Percentiles rank a stretch among this genome's conserved stretches.
These are phyloP conservation scores for Coemansia javaensis DNA, from an alignment of 192 early-diverging fungal species.

Conservation along the genomic window DNA sequence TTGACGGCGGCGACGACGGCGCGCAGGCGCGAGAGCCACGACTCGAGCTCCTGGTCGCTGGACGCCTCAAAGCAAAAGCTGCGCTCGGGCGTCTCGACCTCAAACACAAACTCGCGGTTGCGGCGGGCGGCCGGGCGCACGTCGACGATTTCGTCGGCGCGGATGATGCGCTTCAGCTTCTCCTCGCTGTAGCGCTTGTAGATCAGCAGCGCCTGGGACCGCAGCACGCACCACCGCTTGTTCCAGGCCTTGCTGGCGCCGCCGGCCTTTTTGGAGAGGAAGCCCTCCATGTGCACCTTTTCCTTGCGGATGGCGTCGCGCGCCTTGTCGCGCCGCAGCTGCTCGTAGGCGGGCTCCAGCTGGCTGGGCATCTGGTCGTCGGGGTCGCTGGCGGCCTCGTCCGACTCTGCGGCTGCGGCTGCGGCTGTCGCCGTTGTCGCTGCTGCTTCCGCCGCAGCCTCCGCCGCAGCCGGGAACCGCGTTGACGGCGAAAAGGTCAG, in stretches of 20 bases:
- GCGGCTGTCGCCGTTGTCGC: neutral
- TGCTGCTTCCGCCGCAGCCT: too few relatives aligned
- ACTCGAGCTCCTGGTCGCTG: constrained; percentile 40
- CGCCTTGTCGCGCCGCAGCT: constrained; percentile 31
- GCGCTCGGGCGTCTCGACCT: constrained; percentile 30
- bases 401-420: constrained; percentile 19
- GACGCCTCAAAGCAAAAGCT: constrained; percentile 46
- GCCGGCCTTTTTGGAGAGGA: constrained; percentile 41
- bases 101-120: constrained; percentile 44
- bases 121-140: constrained; percentile 24
- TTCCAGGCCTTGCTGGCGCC: constrained; percentile 49
- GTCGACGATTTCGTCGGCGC: constrained; percentile 40
- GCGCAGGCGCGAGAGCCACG: constrained; percentile 27
- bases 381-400: constrained; percentile 37
- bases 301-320: constrained; percentile 41
- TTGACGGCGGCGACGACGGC: constrained; percentile 15
- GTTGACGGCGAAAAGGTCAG: constrained; percentile 45
- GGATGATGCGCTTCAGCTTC: constrained; percentile 45
- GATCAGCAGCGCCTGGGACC: constrained; percentile 43
- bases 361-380: constrained; percentile 29
- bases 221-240: constrained; percentile 47
- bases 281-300: constrained; percentile 45
- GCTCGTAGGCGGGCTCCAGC: constrained; percentile 19
- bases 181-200: constrained; percentile 41
- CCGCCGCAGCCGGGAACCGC: constrained; percentile 22